Percentiles rank a stretch among this genome's conserved stretches.
Evolutionary conservation across 305 asterid genomes (phyloP).

Genomic region (Andrographis paniculata): DNA sequence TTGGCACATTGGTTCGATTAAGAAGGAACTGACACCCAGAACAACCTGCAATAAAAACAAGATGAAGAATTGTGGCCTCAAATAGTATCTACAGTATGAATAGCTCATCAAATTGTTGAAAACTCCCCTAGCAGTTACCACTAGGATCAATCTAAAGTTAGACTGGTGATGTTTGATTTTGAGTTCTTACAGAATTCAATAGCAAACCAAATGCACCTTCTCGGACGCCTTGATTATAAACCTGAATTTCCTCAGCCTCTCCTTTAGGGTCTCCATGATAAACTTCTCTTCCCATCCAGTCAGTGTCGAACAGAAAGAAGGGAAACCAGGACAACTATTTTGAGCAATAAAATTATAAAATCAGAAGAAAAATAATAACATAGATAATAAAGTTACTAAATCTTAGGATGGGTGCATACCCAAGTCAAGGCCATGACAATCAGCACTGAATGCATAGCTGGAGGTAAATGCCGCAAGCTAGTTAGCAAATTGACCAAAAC

Average conservation of each 20-base stretch:
- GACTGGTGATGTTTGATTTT: constrained; percentile 33
- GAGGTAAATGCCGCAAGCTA: constrained; percentile 95
- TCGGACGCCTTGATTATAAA: constrained; percentile 94
- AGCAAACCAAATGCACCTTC: constrained; percentile 99
- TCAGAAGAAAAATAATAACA: constrained; percentile 15
- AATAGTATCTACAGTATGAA: constrained; percentile 3
- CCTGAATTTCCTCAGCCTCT: constrained; percentile 50
- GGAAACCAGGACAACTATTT: constrained; percentile 95
- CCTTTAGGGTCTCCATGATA: constrained; percentile 96
- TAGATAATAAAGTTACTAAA: neutral
- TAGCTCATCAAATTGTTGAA: constrained; percentile 1
- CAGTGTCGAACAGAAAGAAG: constrained; percentile 97
- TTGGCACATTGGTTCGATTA: constrained; percentile 90
- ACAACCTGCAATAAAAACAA: constrained; percentile 61
- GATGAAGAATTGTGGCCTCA: neutral
- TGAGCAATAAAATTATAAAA: constrained; percentile 17
- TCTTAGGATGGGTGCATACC: constrained; percentile 37
- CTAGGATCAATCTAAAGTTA: constrained; percentile 16
- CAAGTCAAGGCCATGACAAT: constrained; percentile 99
- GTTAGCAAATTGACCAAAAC: constrained; percentile 92
- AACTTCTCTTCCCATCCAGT: constrained; percentile 99
- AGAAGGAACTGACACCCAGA: constrained; percentile 80
- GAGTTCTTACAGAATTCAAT: constrained; percentile 99
- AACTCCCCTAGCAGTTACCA: constrained; percentile 4
- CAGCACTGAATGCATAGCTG: constrained; percentile 93